Percentiles rank a stretch among this genome's conserved stretches.
These are phyloP conservation scores for Cardamine chenopodiifolia DNA, from an alignment of 345 rosid genomes.

Conservation along the genomic window DNA sequence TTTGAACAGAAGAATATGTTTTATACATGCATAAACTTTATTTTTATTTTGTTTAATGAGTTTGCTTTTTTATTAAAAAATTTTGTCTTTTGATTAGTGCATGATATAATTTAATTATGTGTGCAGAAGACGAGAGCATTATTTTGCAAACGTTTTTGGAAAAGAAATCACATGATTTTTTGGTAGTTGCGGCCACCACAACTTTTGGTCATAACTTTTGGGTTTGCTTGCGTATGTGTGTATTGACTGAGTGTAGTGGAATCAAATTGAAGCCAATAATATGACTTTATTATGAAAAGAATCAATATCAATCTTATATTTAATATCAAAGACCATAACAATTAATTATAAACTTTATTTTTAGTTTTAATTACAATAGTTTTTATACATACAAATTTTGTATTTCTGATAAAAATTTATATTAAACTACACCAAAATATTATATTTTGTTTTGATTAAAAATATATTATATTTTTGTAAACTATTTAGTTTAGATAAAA, in stretches of 20 bases:
- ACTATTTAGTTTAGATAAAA: background rate
- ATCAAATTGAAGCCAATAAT: background rate
- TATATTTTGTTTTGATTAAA: background rate
- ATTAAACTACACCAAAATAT: background rate
- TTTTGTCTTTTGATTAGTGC: background rate
- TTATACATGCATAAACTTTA: background rate
- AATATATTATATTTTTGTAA: too few relatives aligned
- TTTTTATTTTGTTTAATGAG: background rate
- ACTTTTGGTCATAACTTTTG: conserved; percentile 27
- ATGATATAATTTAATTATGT: background rate
- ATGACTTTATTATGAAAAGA: background rate
- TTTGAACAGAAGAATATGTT: background rate
- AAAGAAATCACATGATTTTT: background rate
- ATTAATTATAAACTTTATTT: background rate
- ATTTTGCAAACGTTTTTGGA: conserved; percentile 11
- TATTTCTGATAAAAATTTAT: background rate
- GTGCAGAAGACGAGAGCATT: background rate
- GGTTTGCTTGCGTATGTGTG: conserved; percentile 11
- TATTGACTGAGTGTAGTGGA: background rate
- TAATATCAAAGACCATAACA: background rate
- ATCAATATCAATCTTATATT: background rate
- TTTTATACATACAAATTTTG: too few relatives aligned
- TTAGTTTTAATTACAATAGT: too few relatives aligned
- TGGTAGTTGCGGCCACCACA: conserved; percentile 12
- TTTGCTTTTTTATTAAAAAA: background rate